Base-by-base conservation (phyloP, 371 early-diverging fungal species). In the Spiromyces aspiralis region DNA sequence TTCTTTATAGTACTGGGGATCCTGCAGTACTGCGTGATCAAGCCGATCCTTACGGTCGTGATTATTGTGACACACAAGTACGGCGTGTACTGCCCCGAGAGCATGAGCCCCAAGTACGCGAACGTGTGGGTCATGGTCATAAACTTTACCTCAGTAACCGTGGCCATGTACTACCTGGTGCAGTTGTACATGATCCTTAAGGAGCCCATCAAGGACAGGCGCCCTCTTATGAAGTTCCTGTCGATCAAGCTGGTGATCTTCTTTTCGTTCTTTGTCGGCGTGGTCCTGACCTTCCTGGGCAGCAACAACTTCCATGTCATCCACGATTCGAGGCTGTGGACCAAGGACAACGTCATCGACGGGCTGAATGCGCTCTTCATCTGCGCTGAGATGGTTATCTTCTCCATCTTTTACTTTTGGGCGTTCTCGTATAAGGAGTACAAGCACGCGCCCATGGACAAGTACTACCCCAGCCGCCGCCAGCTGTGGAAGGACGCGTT, bases 351-450 rank as follows among this genome's bases (percentile, higher is more conserved):
- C 55, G 66, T 81, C 13, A 60, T 70, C 25, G 66, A 67, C 25
- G 71, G 78, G 28, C 69, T 83, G 28, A 69, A 75, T 2, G 70
- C 75, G 2, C 62, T 83, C 42, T 50, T 81, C 48, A 64, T 80
- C 44, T 76, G 76, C 53, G 45, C 72, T 12, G 83, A 83, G 57
- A 83, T 83, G 83, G 72, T 80, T 10, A 51, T 78, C 49, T 80
- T 80, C 46, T 72, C 80, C 2, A 51, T 71, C 22, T 51, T 79
- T 2, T 79, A 80, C 59, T 58, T 77, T 49, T 69, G 70, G 52
- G 75, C 79, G 3, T 81, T 81, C 60, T 49, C 62, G 23, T 64
- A 70, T 45, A 27, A 35, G 25, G 60, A 59, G 3, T 75, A 76
- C 58, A 47, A 44, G 35, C 59, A 59, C 28, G 47, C 55, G 10